Conservation (phyloP, 768 basidiomycete species). For the Tricholoma furcatifolium region DNA sequence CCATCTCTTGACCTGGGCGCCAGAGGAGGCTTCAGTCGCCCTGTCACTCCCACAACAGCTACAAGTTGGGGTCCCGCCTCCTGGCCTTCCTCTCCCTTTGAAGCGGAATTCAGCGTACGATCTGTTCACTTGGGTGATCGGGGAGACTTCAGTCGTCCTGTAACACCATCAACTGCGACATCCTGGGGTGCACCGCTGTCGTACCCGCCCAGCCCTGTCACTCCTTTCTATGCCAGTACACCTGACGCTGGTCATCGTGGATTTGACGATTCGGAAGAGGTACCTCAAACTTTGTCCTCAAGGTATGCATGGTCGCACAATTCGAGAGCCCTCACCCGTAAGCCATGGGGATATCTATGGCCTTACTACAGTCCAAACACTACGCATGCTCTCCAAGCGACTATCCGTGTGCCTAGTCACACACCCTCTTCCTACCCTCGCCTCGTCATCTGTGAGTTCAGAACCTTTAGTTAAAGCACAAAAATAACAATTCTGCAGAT, state of each 20-base stretch:
- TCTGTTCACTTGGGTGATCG: slow-evolving; percentile 42
- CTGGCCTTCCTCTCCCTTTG: slow-evolving; percentile 24
- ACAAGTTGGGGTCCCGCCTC: slow-evolving; percentile 35
- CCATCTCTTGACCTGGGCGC: slow-evolving; percentile 47
- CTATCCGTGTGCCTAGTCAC: slow-evolving; percentile 19
- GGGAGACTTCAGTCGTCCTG: slow-evolving; percentile 34
- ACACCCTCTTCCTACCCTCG: slow-evolving; percentile 17
- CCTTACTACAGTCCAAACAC: slow-evolving; percentile 13
- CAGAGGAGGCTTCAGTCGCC: slow-evolving; percentile 41
- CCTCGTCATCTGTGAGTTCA: slow-evolving; percentile 17
- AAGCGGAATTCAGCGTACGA: slow-evolving; percentile 17
- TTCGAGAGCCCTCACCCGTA: not conserved
- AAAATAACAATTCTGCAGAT: slow-evolving; percentile 22
- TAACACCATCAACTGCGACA: slow-evolving; percentile 44
- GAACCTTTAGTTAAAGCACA: not conserved
- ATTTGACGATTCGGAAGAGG: slow-evolving; percentile 24
- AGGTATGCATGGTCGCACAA: no score
- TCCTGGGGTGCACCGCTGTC: slow-evolving; percentile 50
- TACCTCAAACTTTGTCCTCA: slow-evolving; percentile 5
- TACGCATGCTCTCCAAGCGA: not conserved
- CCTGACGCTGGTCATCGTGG: slow-evolving; percentile 40
- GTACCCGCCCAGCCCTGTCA: slow-evolving; percentile 37
- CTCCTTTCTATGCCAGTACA: slow-evolving; percentile 34
- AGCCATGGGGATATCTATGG: slow-evolving; percentile 24
- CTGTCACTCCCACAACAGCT: slow-evolving; percentile 40